Base-by-base conservation (phyloP, 768 basidiomycete species). In the Daedaleopsis sinensis region DNA sequence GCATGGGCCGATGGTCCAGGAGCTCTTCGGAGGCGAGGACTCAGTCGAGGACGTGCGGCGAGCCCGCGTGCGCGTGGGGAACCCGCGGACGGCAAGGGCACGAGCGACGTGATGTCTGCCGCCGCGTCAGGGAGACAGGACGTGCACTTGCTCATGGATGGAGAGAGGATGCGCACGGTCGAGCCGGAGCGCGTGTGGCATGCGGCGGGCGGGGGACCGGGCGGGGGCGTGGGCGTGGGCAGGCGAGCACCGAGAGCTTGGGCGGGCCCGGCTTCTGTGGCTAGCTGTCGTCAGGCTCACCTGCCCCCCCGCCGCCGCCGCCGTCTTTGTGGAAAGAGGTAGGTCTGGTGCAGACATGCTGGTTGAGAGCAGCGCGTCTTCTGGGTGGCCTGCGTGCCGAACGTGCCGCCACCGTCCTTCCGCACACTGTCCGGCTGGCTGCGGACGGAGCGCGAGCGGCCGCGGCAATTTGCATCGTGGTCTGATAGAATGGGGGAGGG, bases 361-460 rank as follows among this genome's bases (percentile, higher is more conserved):
- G 2, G 23, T 3, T 59, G 48, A 2, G 62, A 39, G 2, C 62
- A 58, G 21, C 54, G 44, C 15, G 50, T 54, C 36, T 58, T 55
- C 11, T 52, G 53, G 16, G 52, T n/a, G 11, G 65, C 57, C 6
- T 62, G 57, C 11, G 69, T 59, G 23, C 68, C 59, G 58, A 72
- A 72, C 24, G 69, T 70, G 46, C 63, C 54, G 39, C n/a, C n/a
- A n/a, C n/a, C n/a, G n/a, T 64, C 68, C 68, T 69, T 70, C 1
- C 68, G 63, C 4, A 67, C 62, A 8, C 58, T 64, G 24, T 49
- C 58, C 1, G 62, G 37, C 9, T 42, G 42, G 52, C 60, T 59
- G 1, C 23, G 42, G 15, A 55, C 57, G 0, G 64, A 65, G 2
- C 47, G 55, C 1, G 58, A 62, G 10, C 64, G 60, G 12, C 47